Evolutionary conservation across 2,329 filamentous ascomycete species (phyloP), one percentile per base, ranked within the genome.

Genomic region (Ceratocystis alfenasii): DNA sequence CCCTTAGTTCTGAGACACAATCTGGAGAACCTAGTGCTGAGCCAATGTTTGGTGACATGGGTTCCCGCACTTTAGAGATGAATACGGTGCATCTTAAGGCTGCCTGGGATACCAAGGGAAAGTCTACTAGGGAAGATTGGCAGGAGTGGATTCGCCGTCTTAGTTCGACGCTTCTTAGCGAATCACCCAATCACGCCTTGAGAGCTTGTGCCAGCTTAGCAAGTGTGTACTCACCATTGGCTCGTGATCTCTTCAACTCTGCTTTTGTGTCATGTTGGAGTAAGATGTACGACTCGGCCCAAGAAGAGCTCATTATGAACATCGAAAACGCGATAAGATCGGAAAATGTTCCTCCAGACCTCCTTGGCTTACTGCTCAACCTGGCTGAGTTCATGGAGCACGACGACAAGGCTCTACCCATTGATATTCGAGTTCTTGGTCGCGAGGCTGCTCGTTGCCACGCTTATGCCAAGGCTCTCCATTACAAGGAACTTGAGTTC

Each of bases 341-440:
- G 2, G 88, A 93, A 64, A 93, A 96, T 71, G 95, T 99, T 12
- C 93, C 94, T 0, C 94, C 95, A 0, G 95, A 99, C 74, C 87
- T 99, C 70, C 80, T 99, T 7, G 93, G 96, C 68, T 87, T 96
- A 62, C 80, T 99, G 33, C 84, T 99, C 62, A 99, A 99, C 72
- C 81, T 99, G 63, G 94, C 94, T 25, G 94, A 99, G 74, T 99
- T 99, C 75, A 99, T 99, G 94, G 94, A 99, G 74, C 94, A 99
- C 72, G 95, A 99, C 71, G 94, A 99, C 74, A 99, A 99, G 75
- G 93, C 95, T 15, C 79, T 99, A 64, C 94, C 94, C 1, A 99
- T 99, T 69, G 95, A 99, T 73, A 96, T 99, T 69, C 83, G 94
- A 62, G 91, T 94, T 8, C 82, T 99, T 10, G 95, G 95, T 41